Conservation (phyloP, 805 yeast species). For the Lachancea sp. region DNA sequence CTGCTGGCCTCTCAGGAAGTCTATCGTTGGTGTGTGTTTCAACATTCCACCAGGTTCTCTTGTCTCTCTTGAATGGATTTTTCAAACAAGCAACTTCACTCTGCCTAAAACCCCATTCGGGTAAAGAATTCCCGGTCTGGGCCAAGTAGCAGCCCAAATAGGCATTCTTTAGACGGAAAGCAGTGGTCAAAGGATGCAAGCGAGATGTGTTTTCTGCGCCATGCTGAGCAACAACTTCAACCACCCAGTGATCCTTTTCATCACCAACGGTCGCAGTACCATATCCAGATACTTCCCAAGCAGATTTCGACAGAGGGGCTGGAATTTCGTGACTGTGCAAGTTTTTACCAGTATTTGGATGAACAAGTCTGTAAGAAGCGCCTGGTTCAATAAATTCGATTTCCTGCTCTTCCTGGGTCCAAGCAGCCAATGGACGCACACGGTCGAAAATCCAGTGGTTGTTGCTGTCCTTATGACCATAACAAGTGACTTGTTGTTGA, state of each 20-base stretch:
- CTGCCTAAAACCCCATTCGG: slow-evolving; percentile 82
- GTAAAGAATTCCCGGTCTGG: slow-evolving; percentile 62
- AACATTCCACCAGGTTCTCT: slow-evolving; percentile 86
- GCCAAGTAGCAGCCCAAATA: slow-evolving; percentile 68
- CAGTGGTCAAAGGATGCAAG: slow-evolving; percentile 70
- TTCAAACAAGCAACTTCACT: slow-evolving; percentile 68
- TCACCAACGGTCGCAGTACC: slow-evolving; percentile 72
- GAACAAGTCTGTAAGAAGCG: slow-evolving; percentile 64
- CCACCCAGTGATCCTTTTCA: slow-evolving; percentile 79
- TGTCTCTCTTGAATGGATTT: slow-evolving; percentile 63
- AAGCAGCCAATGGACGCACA: slow-evolving; percentile 37
- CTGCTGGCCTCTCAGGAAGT: slow-evolving; percentile 47
- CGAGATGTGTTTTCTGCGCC: slow-evolving; percentile 44
- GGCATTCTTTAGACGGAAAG: slow-evolving; percentile 60
- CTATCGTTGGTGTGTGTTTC: slow-evolving; percentile 59
- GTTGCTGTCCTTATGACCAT: slow-evolving; percentile 81
- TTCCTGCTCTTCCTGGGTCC: slow-evolving; percentile 27
- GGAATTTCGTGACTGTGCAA: slow-evolving; percentile 76
- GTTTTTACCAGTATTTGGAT: slow-evolving; percentile 62
- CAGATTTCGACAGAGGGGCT: slow-evolving; percentile 62
- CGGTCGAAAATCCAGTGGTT: slow-evolving; percentile 74
- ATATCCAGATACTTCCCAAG: slow-evolving; percentile 83
- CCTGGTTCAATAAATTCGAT: slow-evolving; percentile 48
- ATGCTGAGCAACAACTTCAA: slow-evolving; percentile 69
- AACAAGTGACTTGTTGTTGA: slow-evolving; percentile 93